A percentile compares a stretch with the other conserved stretches of the same genome.
Evolutionary conservation across 2,329 filamentous ascomycete species (phyloP).

Genomic region (Penicillium rolfsii): DNA sequence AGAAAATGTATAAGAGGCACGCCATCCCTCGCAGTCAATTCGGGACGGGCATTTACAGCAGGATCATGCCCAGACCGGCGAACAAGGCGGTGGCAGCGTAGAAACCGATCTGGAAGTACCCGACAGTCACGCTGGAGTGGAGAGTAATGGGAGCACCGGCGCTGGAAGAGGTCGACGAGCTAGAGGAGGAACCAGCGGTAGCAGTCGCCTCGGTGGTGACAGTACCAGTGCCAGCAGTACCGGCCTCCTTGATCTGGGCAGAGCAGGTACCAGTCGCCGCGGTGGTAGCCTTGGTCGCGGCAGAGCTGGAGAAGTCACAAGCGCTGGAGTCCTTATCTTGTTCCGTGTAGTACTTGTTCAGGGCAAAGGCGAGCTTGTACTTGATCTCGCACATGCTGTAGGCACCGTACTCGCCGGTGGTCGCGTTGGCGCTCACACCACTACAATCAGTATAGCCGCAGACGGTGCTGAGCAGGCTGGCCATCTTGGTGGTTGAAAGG

Average conservation of each 20-base stretch:
- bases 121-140: slow-evolving; percentile 35
- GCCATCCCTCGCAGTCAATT: neutral
- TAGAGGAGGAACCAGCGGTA: slow-evolving; percentile 28
- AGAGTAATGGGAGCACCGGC: slow-evolving; percentile 27
- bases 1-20: slow-evolving; percentile 2
- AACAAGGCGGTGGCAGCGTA: slow-evolving; percentile 41
- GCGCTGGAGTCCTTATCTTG: slow-evolving; percentile 43
- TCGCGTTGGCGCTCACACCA: slow-evolving; percentile 45
- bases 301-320: slow-evolving; percentile 49
- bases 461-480: slow-evolving; percentile 63
- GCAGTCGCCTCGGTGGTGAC: slow-evolving; percentile 42
- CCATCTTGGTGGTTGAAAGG: slow-evolving; percentile 27
- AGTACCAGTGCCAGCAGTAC: slow-evolving; percentile 43
- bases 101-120: slow-evolving; percentile 39
- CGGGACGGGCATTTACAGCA: slow-evolving; percentile 35
- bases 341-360: slow-evolving; percentile 50
- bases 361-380: slow-evolving; percentile 49
- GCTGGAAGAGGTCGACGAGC: slow-evolving; percentile 29
- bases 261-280: slow-evolving; percentile 43
- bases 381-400: slow-evolving; percentile 51
- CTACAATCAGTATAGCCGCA: slow-evolving; percentile 47
- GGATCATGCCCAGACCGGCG: slow-evolving; percentile 46
- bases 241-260: slow-evolving; percentile 45
- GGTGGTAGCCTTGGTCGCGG: slow-evolving; percentile 41
- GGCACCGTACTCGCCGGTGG: slow-evolving; percentile 49